Base-by-base conservation (phyloP, 2,329 filamentous ascomycete genomes). In the Coniochaeta pulveracea region DNA sequence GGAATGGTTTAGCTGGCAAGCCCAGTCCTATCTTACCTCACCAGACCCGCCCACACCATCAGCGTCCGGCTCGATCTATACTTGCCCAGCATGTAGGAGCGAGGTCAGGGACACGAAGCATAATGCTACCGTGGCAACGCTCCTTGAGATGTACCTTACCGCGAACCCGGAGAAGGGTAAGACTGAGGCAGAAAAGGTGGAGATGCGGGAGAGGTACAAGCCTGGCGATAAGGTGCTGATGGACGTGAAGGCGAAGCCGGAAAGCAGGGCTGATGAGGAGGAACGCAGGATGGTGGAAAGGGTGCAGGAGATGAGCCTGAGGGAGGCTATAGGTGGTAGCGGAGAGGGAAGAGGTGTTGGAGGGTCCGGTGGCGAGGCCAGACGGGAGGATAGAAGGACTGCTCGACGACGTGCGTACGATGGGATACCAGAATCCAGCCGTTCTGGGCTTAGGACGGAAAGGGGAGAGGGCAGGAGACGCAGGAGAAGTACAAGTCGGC, bases 1-100 rank as follows among this genome's bases (percentile, higher is more conserved):
- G 56, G 85, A 93, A 63, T 98, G 91, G 91, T 98, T 96, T 54
- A 64, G 67, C 41, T 91, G 77, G 57, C 85, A 94, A 55, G 77
- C 78, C 23, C 63, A 67, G 19, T 64, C 66, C 10, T 70, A 69
- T 26, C 70, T 69, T 41, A 60, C 56, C 37, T 58, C 60, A 3
- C 68, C 66, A 10, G 58, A 58, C 9, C 60, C 64, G 26, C 65
- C 73, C 41, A 45, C 63, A 34, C 50, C 66, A 44, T 49, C 68
- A 47, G 39, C 64, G 47, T 46, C 58, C 41, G 39, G 64, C 47
- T 46, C 58, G 42, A 51, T 70, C 50, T 93, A 85, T 55, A 95
- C 86, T 28, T 98, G 91, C 60, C 91, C 91, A 25, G 82, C 85
- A 59, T 98, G 91, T 60, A 84, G 91, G 43, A 84, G 86, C 28